These are phyloP conservation scores for Nakaseomyces sp. DNA, from an alignment of 1,139 yeast species.

Conservation along the genomic window DNA sequence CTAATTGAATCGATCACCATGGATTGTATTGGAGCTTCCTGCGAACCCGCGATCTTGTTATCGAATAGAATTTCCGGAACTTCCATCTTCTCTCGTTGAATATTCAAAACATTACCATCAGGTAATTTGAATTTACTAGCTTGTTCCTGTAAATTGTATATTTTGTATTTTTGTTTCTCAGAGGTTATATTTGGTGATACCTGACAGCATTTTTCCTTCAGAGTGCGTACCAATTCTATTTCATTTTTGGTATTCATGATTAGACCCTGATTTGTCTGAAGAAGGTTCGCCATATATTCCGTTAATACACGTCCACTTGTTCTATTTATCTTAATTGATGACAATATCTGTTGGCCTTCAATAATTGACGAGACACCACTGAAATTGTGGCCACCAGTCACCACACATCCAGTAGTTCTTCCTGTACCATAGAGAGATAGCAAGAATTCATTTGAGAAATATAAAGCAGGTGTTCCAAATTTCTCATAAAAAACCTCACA, in stretches of 20 bases:
- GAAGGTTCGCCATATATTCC: constrained; percentile 55
- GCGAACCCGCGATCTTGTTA: constrained; percentile 74
- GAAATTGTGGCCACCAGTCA: constrained; percentile 91
- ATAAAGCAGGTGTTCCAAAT: constrained; percentile 81
- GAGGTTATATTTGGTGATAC: constrained; percentile 59
- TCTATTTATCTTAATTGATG: constrained; percentile 67
- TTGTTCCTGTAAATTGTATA: constrained; percentile 10
- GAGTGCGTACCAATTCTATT: constrained; percentile 64
- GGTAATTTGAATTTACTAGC: constrained; percentile 54
- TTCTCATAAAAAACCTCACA: constrained; percentile 77
- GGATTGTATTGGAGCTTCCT: constrained; percentile 60
- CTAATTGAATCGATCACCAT: constrained; percentile 56
- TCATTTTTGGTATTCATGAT: constrained; percentile 48
- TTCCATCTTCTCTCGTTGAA: constrained; percentile 62
- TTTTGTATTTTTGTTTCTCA: constrained; percentile 52
- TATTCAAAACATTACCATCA: constrained; percentile 60
- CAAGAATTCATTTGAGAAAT: constrained; percentile 75
- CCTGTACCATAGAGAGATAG: constrained; percentile 82
- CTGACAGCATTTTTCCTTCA: constrained; percentile 69
- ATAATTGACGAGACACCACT: constrained; percentile 81
- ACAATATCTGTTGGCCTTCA: constrained; percentile 75
- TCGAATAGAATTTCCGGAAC: constrained; percentile 66
- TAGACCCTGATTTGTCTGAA: constrained; percentile 47
- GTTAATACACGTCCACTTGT: constrained; percentile 86
- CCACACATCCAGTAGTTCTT: constrained; percentile 79